Base-by-base conservation (phyloP, 257 asterid species). In the Haberlea rhodopensis region DNA sequence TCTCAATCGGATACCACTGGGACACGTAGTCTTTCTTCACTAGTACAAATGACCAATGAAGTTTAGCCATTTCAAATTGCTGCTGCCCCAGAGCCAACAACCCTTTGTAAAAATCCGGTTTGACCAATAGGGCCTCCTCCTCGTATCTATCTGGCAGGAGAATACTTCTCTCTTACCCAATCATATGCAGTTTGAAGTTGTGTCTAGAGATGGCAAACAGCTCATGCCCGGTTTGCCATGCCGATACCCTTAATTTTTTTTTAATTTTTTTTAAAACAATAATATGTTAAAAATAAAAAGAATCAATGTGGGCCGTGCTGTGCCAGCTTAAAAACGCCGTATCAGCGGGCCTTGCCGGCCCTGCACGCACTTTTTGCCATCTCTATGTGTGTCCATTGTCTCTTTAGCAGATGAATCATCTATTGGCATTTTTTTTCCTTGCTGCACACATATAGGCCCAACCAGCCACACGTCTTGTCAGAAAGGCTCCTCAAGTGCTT, bases 391-490 rank as follows among this genome's bases (percentile, higher is more conserved):
- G 29, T 84, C 80, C 95, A 82, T 78, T 56, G 73, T 34, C 20
- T 82, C 99, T 79, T 86, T 80, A 11, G 81, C 85, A 24, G 90
- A 82, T 5, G 96, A 85, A 70, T 90, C 95, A 53, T 90, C 96
- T 8, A 88, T 80, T 5, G 99, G 97, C 66, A 94, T 87, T 57
- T 87, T 83, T n/a, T 72, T 90, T 94, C 78, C 99, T 81, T 24
- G 99, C 97, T 3, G 97, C 89, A 75, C 99, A 94, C 99, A 94
- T 90, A 45, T n/a, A n/a, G n/a, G n/a, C n/a, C n/a, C n/a, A n/a
- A n/a, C n/a, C n/a, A n/a, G n/a, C n/a, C n/a, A n/a, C n/a, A n/a
- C n/a, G n/a, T n/a, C n/a, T 79, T 90, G 62, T 87, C 90, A 22
- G 86, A 87, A 63, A 94, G 96, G 52, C 57, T 94, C 97, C 78